phyloP scores from a whole-genome alignment of 768 basidiomycete species.

The Vishniacozyma victoriae region DNA sequence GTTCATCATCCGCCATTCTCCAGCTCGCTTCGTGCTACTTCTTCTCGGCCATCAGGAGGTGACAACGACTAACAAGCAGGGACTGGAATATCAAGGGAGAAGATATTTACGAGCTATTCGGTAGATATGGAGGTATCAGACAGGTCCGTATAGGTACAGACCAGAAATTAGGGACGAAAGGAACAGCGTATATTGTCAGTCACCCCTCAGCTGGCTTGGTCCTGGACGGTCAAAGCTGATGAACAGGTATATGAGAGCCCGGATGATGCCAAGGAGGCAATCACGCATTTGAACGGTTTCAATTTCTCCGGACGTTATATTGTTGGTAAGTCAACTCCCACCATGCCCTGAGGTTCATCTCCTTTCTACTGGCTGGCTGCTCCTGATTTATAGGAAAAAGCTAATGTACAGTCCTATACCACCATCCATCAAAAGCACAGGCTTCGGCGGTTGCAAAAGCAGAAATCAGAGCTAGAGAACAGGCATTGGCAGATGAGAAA shows the following conservation, averaged over 20 bases:
- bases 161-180: constrained; percentile 77
- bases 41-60: constrained; percentile 1
- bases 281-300: constrained; percentile 95
- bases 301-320: constrained; percentile 97
- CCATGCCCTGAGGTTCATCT: background rate
- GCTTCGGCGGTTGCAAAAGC: constrained; percentile 80
- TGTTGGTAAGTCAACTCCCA: constrained; percentile 54
- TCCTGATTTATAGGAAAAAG: too few species aligned
- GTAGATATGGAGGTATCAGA: constrained; percentile 91
- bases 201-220: too few species aligned
- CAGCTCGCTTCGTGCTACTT: constrained; percentile 1
- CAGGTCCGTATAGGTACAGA: constrained; percentile 85
- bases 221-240: too few species aligned
- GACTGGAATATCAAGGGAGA: constrained; percentile 57
- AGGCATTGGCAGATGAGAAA: constrained; percentile 81
- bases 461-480: constrained; percentile 82
- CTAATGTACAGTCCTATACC: constrained; percentile 88
- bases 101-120: constrained; percentile 93
- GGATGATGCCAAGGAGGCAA: constrained; percentile 84
- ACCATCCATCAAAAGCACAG: constrained; percentile 96
- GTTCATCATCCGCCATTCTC: background rate
- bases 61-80: constrained; percentile 13
- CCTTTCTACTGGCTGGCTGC: too few species aligned
- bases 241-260: constrained; percentile 50
- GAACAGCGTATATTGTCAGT: constrained; percentile 94